Base-by-base conservation (phyloP, 2,329 filamentous ascomycete species). In the Zasmidium citrigriseum region DNA sequence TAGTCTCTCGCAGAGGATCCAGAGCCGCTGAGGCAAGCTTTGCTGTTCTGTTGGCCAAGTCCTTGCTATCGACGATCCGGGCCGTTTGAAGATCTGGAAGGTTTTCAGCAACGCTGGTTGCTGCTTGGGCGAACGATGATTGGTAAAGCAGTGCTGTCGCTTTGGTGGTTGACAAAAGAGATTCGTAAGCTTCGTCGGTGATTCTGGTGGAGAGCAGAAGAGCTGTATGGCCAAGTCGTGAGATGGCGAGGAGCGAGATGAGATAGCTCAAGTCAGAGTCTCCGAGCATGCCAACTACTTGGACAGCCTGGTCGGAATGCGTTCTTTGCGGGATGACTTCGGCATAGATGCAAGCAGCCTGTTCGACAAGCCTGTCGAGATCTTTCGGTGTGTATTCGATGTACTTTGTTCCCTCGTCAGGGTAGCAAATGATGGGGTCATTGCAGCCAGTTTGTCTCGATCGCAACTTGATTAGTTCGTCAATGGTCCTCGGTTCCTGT, bases 171-270 rank as follows among this genome's bases (percentile, higher is more conserved):
- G 75, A 68, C 10, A 82, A 68, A 3, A 84, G 69, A 20, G 73
- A 76, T n/a, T 76, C 65, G 58, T 82, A 80, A 12, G 83, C 83
- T 53, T 79, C 77, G 2, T 76, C 73, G 0, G 82, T 75, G 2
- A 84, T 75, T 10, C 82, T 74, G 1, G 79, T 82, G 0, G 83
- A 85, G 2, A 85, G 72, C 16, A 84, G 75, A 1, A 85, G 71
- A 1, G 79, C 75, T 0, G 81, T 78, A 67, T 82, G 81, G 3
- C 83, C 83, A 11, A 85, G 72, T 60, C 81, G 79, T n/a, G 75
- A 78, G 52, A 86, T 65, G 0, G 80, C 83, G 34, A 84, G 73
- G 27, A 81, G 71, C 1, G 81, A 78, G 34, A 84, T 73, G 25
- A 83, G 73, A 58, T 83, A 84, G 55, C 82, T 78, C 7, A 85